These are phyloP conservation scores for Favolaschia claudopus DNA, from an alignment of 768 basidiomycete genomes.

Conservation along the genomic window DNA sequence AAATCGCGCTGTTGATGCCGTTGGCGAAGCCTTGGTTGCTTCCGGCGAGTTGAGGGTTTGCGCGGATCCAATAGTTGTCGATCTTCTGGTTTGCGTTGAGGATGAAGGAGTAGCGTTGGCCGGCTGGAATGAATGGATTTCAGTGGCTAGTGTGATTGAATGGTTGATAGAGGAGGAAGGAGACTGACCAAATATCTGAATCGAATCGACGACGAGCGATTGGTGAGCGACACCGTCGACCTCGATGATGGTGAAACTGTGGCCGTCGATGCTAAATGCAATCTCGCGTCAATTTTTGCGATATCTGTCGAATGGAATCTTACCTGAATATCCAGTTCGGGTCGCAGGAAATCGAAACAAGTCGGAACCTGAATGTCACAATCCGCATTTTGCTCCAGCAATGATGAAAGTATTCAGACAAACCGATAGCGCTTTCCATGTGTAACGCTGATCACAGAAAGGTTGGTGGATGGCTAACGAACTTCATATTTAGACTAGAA, in stretches of 20 bases:
- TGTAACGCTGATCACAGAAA: constrained; percentile 55
- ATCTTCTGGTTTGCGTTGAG: constrained; percentile 47
- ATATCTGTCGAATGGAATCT: not conserved
- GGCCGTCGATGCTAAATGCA: constrained; percentile 22
- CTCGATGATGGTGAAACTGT: constrained; percentile 47
- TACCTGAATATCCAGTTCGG: constrained; percentile 35
- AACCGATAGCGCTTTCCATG: constrained; percentile 52
- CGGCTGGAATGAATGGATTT: constrained; percentile 16
- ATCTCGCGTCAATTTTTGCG: constrained; percentile 17
- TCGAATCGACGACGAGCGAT: constrained; percentile 45
- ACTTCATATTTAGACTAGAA: constrained; percentile 32
- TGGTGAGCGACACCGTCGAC: constrained; percentile 42
- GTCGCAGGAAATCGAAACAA: constrained; percentile 60
- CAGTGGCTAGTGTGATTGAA: not conserved
- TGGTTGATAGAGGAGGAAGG: not conserved
- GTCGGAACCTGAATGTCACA: constrained; percentile 43
- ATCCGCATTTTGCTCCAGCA: not conserved
- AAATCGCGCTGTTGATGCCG: constrained; percentile 51
- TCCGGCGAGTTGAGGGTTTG: constrained; percentile 5
- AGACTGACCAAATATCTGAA: constrained; percentile 47
- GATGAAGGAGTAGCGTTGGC: constrained; percentile 44
- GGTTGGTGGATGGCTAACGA: constrained; percentile 43
- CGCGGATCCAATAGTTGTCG: constrained; percentile 51
- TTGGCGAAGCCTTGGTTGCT: constrained; percentile 28
- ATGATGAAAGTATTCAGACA: not conserved